Base-by-base conservation (phyloP, 2,329 filamentous ascomycete genomes). In the Ploettnerulaceae sp. region DNA sequence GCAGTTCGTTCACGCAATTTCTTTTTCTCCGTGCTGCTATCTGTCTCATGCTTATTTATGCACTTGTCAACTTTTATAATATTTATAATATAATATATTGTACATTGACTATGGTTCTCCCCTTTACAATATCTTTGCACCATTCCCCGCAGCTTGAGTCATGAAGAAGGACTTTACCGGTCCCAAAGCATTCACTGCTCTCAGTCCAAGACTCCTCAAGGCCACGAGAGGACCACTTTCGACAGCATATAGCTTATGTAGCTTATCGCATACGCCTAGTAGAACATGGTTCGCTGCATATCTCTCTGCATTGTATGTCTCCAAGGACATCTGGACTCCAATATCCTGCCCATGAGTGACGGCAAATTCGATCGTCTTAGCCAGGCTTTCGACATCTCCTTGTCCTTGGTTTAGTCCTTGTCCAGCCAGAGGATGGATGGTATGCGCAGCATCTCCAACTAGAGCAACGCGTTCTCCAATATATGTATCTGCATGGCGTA, bases 361-460 rank as follows among this genome's bases (percentile, higher is more conserved):
- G 3, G 89, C 86, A 56, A 83, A 83, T 50, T 82, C 80, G 40
- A 98, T 85, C 0, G 82, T 82, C 52, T 75, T 76, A 5, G 82
- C 81, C 0, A 98, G 77, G 43, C 85, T 84, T 59, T 88, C 82
- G 0, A 93, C 86, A 63, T 98, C 93, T 14, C 81, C 89, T 53
- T 97, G 84, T 1, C 93, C 93, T 59, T 94, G 86, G 63, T 98
- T 98, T 11, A 98, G 74, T 1, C 93, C 93, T 67, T 97, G 93
- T 1, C 93, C 93, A 1, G 89, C 93, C 3, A 98, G 81, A 0
- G 93, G 93, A 65, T 98, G 93, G 55, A 95, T 82, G 1, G 90
- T 95, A 65, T 98, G 93, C 6, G 93, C 93, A 1, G 93, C 93
- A 56, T 98, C 93, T 51, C 93, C 93, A 26, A 98, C 81, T 1